Evolutionary conservation across 2,329 filamentous ascomycete species (phyloP).

Genomic region (Arthrinium puccinioides): DNA sequence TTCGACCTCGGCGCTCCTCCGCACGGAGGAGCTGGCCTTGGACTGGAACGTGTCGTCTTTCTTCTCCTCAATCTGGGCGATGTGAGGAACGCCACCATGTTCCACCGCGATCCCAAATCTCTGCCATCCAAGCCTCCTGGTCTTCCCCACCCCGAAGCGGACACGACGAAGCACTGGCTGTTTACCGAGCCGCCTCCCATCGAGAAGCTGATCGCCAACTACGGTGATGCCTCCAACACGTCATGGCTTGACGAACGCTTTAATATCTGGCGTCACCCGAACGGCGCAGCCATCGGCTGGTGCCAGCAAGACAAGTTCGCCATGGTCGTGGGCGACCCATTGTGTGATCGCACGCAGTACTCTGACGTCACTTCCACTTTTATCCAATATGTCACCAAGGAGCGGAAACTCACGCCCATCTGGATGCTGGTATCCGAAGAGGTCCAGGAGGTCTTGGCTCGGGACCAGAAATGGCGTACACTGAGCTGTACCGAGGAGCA

Average conservation of each 20-base stretch:
- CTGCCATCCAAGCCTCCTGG: conserved; percentile 60
- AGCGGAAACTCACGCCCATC: conserved; percentile 65
- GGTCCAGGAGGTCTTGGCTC: conserved; percentile 72
- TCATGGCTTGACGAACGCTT: conserved; percentile 90
- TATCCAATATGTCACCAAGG: conserved; percentile 65
- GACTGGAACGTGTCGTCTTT: conserved; percentile 82
- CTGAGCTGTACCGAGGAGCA: conserved; percentile 86
- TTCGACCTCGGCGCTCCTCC: conserved; percentile 86
- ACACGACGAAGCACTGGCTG: conserved; percentile 58
- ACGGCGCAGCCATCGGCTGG: conserved; percentile 77
- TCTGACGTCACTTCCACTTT: conserved; percentile 66
- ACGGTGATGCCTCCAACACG: conserved; percentile 88
- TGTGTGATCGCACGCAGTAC: conserved; percentile 76
- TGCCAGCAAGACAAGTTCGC: conserved; percentile 67
- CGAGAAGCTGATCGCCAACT: conserved; percentile 88
- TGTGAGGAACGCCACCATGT: conserved; percentile 80
- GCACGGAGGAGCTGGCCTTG: conserved; percentile 84
- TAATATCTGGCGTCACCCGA: conserved; percentile 74
- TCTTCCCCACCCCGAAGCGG: conserved; percentile 81
- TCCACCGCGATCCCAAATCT: conserved; percentile 82
- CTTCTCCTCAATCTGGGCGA: conserved; percentile 81
- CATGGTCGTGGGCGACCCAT: conserved; percentile 79
- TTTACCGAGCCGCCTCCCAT: conserved; percentile 47
- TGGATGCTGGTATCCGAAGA: conserved; percentile 84
- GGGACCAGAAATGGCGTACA: conserved; percentile 78